A percentile compares a stretch with the other conserved stretches of the same genome.
phyloP scores from a whole-genome alignment of 2,329 filamentous ascomycete genomes.

The Aspergillus transmontanensis region DNA sequence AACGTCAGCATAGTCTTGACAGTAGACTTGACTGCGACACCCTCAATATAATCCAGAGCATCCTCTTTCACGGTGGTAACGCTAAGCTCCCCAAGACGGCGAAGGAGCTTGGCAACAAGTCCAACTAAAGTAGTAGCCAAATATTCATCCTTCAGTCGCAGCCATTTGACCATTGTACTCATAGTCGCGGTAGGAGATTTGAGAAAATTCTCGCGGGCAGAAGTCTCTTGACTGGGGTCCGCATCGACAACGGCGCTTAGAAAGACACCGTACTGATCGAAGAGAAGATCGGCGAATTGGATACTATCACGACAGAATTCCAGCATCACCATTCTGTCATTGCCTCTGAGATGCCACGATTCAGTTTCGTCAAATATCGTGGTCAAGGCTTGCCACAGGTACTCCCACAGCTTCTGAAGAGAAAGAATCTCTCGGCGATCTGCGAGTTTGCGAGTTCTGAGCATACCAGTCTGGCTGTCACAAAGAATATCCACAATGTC shows the following conservation, averaged over 20 bases:
- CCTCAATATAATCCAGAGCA: constrained; percentile 63
- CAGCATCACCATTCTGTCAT: constrained; percentile 78
- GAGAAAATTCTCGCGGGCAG: constrained; percentile 59
- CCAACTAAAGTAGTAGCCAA: constrained; percentile 80
- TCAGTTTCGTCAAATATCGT: constrained; percentile 83
- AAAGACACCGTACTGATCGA: constrained; percentile 83
- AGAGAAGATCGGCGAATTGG: constrained; percentile 83
- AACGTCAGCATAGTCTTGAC: constrained; percentile 78
- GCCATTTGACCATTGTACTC: constrained; percentile 77
- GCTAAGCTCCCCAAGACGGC: constrained; percentile 74
- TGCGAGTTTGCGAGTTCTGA: constrained; percentile 59
- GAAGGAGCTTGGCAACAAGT: constrained; percentile 81
- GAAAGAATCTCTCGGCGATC: constrained; percentile 64
- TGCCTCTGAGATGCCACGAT: constrained; percentile 69
- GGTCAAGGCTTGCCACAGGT: constrained; percentile 78
- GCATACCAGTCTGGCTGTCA: constrained; percentile 62
- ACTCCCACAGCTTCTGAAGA: constrained; percentile 78
- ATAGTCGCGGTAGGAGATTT: constrained; percentile 66
- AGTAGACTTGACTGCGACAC: constrained; percentile 55
- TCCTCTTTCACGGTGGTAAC: constrained; percentile 68
- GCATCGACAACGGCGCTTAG: constrained; percentile 65
- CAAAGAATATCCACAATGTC: constrained; percentile 67
- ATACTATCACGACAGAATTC: constrained; percentile 94
- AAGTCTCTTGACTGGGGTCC: constrained; percentile 40
- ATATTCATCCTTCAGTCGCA: constrained; percentile 85